Conservation (phyloP, 192 early-diverging fungal species). For the Backusella psychrophila region DNA sequence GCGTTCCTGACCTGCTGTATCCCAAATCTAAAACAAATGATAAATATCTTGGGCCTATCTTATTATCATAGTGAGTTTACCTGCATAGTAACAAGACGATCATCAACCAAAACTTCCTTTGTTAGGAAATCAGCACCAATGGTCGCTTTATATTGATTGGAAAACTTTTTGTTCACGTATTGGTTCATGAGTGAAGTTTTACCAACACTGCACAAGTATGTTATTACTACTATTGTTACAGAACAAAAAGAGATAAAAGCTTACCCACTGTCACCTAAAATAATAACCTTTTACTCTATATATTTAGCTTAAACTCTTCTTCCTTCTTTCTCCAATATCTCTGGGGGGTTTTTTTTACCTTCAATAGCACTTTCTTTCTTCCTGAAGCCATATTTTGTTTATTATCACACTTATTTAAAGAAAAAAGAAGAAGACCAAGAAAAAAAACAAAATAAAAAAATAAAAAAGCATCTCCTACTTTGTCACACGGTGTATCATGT, state of each 20-base stretch:
- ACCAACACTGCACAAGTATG: slow-evolving; percentile 62
- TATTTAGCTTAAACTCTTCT: not conserved
- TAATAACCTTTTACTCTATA: slow-evolving; percentile 59
- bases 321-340: not conserved
- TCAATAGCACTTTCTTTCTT: slow-evolving; percentile 55
- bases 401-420: not conserved
- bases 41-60: not conserved
- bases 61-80: slow-evolving; percentile 36
- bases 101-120: slow-evolving; percentile 95
- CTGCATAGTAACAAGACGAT: slow-evolving; percentile 90
- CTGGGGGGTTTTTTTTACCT: slow-evolving; percentile 43
- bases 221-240: not conserved
- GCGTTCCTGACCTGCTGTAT: slow-evolving; percentile 98
- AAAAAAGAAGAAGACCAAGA: not conserved
- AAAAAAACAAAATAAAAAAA: not conserved
- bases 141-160: slow-evolving; percentile 97
- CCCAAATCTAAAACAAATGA: slow-evolving; percentile 79
- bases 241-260: not conserved
- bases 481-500: slow-evolving; percentile 1
- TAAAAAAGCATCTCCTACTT: not conserved
- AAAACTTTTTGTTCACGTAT: slow-evolving; percentile 97
- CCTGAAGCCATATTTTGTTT: slow-evolving; percentile 14
- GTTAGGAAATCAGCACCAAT: slow-evolving; percentile 99
- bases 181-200: slow-evolving; percentile 99
- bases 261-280: slow-evolving; percentile 81